Conservation (phyloP, 1,284 basidiomycete genomes). For the Sporisorium iseilematis-ciliati region DNA sequence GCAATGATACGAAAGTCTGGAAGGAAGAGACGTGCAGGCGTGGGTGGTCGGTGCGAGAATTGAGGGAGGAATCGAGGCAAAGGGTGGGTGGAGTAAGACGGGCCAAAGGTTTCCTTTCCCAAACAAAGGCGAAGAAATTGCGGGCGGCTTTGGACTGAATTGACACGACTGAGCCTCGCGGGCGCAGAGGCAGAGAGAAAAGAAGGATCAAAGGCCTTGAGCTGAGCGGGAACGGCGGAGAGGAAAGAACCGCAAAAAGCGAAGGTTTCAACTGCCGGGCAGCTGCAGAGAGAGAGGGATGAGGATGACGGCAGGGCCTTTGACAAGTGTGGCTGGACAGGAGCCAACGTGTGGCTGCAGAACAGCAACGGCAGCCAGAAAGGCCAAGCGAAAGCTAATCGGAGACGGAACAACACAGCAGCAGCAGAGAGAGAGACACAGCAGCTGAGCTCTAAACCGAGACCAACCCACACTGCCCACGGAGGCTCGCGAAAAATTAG, state of each 20-base stretch:
- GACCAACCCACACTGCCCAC: neutral
- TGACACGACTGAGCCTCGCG: constrained; percentile 1
- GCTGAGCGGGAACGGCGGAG: constrained; percentile 10
- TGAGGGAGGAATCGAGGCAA: neutral
- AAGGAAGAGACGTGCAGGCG: constrained; percentile 10
- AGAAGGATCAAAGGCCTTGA: neutral
- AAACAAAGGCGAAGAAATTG: neutral
- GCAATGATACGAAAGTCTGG: constrained; percentile 2
- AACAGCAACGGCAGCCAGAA: neutral
- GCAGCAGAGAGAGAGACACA: neutral
- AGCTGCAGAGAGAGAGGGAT: neutral
- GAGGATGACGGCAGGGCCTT: constrained; percentile 7
- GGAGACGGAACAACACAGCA: neutral
- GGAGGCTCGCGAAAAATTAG: constrained; percentile 1
- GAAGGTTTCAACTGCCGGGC: constrained; percentile 4
- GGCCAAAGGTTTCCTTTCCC: constrained; percentile 4
- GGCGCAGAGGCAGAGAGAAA: neutral
- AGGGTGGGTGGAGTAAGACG: constrained; percentile 8
- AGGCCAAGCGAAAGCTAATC: too few relatives aligned
- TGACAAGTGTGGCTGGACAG: too few relatives aligned
- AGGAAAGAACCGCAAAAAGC: neutral
- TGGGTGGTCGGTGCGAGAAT: constrained; percentile 46
- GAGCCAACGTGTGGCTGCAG: neutral
- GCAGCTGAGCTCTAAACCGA: constrained; percentile 5
- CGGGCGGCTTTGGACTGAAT: neutral